A percentile compares a stretch with the other conserved stretches of the same genome.
These are phyloP conservation scores for Ophiostoma quercus DNA, from an alignment of 2,329 filamentous ascomycete species.

Conservation along the genomic window DNA sequence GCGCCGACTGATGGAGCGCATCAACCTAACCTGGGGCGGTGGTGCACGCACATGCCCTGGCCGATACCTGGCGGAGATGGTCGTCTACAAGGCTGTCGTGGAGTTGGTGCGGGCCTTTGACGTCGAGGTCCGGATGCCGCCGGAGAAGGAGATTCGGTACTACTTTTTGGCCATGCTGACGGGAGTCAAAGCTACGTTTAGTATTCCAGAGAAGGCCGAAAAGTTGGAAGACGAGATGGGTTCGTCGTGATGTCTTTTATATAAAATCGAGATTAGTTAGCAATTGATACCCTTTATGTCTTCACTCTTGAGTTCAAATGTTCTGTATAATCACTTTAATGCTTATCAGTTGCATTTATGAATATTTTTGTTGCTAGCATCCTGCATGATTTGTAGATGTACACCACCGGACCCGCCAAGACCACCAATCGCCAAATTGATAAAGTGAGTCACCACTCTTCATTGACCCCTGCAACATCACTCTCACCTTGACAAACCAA, in stretches of 20 bases:
- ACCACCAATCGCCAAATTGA: background rate
- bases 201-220: background rate
- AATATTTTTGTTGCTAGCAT: no score
- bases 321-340: background rate
- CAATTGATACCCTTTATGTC: background rate
- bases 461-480: background rate
- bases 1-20: constrained; percentile 42
- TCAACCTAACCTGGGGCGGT: constrained; percentile 49
- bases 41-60: constrained; percentile 49
- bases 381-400: background rate
- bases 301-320: background rate
- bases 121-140: constrained; percentile 39
- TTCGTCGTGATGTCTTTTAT: background rate
- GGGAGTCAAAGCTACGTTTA: constrained; percentile 42
- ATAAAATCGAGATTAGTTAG: background rate
- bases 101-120: constrained; percentile 43
- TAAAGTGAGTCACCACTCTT: background rate
- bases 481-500: background rate
- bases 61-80: constrained; percentile 46
- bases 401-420: background rate
- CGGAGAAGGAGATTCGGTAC: constrained; percentile 38
- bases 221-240: background rate
- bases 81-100: constrained; percentile 43
- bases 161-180: constrained; percentile 52
- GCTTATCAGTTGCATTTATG: no score